Percentiles rank a stretch among this genome's conserved stretches.
These are phyloP conservation scores for Arctostaphylos glauca DNA, from an alignment of 148 eudicot genomes.

Conservation along the genomic window DNA sequence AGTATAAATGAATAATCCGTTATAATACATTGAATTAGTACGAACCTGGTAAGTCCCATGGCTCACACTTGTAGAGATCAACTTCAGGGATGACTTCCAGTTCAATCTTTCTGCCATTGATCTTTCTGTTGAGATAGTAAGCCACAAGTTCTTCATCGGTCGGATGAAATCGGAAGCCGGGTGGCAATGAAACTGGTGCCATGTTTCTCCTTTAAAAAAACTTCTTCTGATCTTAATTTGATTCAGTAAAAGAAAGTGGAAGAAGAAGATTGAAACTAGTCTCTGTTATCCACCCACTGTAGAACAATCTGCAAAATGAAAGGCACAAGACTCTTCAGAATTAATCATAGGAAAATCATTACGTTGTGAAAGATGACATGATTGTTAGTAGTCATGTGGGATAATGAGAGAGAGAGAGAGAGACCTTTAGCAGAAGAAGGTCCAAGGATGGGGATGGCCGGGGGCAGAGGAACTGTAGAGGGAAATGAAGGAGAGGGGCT, in stretches of 20 bases:
- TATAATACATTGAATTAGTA: neutral
- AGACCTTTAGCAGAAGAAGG: slow-evolving; percentile 8
- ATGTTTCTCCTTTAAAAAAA: slow-evolving; percentile 15
- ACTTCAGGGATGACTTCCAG: slow-evolving; percentile 81
- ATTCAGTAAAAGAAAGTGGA: neutral
- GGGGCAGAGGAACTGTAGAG: neutral
- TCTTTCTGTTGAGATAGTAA: slow-evolving; percentile 74
- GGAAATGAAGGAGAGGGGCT: neutral
- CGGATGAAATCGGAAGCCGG: slow-evolving; percentile 82
- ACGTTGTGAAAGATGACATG: no score
- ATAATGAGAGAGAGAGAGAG: slow-evolving; percentile 18
- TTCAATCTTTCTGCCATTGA: slow-evolving; percentile 64
- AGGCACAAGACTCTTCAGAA: slow-evolving; percentile 1
- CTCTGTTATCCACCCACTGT: neutral
- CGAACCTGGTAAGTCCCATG: slow-evolving; percentile 88
- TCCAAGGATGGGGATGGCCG: slow-evolving; percentile 14
- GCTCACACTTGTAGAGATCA: slow-evolving; percentile 91
- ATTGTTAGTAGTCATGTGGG: no score
- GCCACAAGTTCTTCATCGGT: slow-evolving; percentile 82
- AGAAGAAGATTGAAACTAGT: slow-evolving; percentile 5
- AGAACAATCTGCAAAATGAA: slow-evolving; percentile 8
- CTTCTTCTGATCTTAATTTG: neutral
- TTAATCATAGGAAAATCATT: no score
- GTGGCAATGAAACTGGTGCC: slow-evolving; percentile 87
- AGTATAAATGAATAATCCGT: no score